These are phyloP conservation scores for Fonsecaea multimorphosa DNA, from an alignment of 2,329 filamentous ascomycete genomes.

Conservation along the genomic window DNA sequence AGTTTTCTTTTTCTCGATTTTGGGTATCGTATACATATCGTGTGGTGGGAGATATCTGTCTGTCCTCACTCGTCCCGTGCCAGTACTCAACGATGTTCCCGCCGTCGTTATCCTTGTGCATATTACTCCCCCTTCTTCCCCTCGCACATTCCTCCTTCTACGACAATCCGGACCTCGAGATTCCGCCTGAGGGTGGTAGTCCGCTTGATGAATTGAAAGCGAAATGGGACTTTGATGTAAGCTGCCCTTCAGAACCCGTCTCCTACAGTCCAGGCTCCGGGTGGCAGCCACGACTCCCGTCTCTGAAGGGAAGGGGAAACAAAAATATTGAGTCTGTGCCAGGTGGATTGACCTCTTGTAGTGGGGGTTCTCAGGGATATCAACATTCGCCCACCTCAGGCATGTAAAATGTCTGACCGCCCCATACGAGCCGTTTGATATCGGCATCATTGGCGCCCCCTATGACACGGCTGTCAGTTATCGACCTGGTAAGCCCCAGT, in stretches of 20 bases:
- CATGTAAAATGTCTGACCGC: slow-evolving; percentile 73
- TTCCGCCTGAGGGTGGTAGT: slow-evolving; percentile 41
- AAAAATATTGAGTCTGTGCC: not conserved
- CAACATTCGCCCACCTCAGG: slow-evolving; percentile 74
- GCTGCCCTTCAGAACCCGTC: slow-evolving; percentile 7
- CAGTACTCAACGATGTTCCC: slow-evolving; percentile 3
- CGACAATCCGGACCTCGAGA: slow-evolving; percentile 49
- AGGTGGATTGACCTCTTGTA: slow-evolving; percentile 38
- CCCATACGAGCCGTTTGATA: slow-evolving; percentile 69
- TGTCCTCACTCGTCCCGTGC: not conserved
- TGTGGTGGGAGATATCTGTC: not conserved
- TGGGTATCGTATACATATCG: not conserved
- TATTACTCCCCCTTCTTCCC: slow-evolving; percentile 26
- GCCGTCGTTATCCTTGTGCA: slow-evolving; percentile 11
- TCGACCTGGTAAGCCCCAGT: slow-evolving; percentile 63
- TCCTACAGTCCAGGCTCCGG: not conserved
- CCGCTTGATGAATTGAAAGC: slow-evolving; percentile 51
- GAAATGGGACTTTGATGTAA: slow-evolving; percentile 57
- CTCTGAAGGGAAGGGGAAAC: not conserved
- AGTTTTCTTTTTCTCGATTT: not conserved
- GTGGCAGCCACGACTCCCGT: not conserved
- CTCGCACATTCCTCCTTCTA: slow-evolving; percentile 43
- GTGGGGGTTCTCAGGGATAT: slow-evolving; percentile 75
- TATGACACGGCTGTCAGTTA: slow-evolving; percentile 78
- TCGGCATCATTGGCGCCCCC: slow-evolving; percentile 73